Conservation (phyloP, 352 stramenopile species). For the Bremia lactucae region DNA sequence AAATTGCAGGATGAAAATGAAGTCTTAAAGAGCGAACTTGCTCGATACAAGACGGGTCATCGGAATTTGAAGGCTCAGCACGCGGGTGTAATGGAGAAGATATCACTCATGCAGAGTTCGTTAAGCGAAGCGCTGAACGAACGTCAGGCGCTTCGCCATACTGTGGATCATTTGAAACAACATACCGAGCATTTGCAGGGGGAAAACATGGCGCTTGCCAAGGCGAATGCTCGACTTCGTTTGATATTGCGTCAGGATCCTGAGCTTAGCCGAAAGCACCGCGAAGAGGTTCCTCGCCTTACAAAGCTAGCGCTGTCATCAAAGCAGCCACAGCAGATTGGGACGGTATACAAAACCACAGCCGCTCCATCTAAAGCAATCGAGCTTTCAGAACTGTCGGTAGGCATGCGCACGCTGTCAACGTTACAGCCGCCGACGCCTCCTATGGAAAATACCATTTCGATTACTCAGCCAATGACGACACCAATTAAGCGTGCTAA, state of each 20-base stretch:
- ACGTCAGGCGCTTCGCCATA: conserved; percentile 61
- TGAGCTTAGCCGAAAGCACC: conserved; percentile 74
- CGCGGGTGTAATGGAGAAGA: conserved; percentile 70
- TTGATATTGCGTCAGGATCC: conserved; percentile 78
- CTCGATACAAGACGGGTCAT: conserved; percentile 76
- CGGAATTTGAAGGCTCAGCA: conserved; percentile 77
- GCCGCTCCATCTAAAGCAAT: conserved; percentile 25
- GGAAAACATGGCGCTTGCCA: conserved; percentile 77
- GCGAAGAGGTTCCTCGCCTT: conserved; percentile 71
- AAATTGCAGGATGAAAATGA: conserved; percentile 83
- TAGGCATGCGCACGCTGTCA: conserved; percentile 36
- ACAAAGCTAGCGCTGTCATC: conserved; percentile 69
- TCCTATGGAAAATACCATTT: conserved; percentile 12
- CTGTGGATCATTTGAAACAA: conserved; percentile 57
- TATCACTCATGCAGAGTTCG: conserved; percentile 64
- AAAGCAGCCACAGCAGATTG: conserved; percentile 51
- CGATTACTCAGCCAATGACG: conserved; percentile 10
- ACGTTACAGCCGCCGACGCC: conserved; percentile 34
- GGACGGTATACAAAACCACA: conserved; percentile 31
- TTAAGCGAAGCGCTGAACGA: conserved; percentile 63
- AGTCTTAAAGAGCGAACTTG: conserved; percentile 59
- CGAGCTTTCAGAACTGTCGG: conserved; percentile 28
- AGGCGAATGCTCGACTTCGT: conserved; percentile 72
- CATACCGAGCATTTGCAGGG: conserved; percentile 70
- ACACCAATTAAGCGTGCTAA: conserved; percentile 56